Base-by-base conservation (phyloP, 805 yeast species). In the Saccharomycopsis microspora region DNA sequence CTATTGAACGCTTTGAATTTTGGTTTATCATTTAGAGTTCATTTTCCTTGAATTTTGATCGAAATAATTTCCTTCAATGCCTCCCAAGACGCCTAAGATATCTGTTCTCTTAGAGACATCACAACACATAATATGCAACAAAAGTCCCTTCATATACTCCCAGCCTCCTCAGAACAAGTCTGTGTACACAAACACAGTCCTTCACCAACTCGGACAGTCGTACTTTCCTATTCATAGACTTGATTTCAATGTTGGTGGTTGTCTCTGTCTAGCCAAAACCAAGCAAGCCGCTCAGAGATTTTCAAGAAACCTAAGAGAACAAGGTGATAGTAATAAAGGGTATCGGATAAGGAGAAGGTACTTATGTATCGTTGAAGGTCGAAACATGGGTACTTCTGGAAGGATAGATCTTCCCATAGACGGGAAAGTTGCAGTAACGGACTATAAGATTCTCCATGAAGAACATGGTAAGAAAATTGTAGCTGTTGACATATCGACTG, bases 221-320 rank as follows among this genome's bases (percentile, higher is more conserved):
- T 55, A 61, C 46, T 57, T 60, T 42, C 57, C 59, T 4, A 65
- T 70, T 0, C 72, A 69, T 39, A 56, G 74, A 44, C 51, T 70
- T 27, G 74, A 70, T 48, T 58, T 56, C 31, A 51, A 57, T 44
- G 73, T 67, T 5, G 64, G 70, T 19, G 74, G 74, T 28, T 72
- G 71, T 1, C 47, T 68, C 41, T 55, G 69, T 3, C 43, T 68
- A 4, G 67, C 72, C 1, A 60, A 57, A 45, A 63, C 58, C 42
- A 57, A 60, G 44, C 56, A 54, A 5, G 56, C 64, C 0, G 69
- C 72, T 1, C 56, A 51, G 19, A 54, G 54, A 44, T 66, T 69
- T 47, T 56, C 63, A 5, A 61, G 57, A 39, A 59, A 64, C 41
- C 52, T 70, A 9, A 49, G 51, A 40, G 40, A 28, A 31, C 71